Conservation (phyloP, 371 early-diverging fungal species). For the Rhizopus microsporus region DNA sequence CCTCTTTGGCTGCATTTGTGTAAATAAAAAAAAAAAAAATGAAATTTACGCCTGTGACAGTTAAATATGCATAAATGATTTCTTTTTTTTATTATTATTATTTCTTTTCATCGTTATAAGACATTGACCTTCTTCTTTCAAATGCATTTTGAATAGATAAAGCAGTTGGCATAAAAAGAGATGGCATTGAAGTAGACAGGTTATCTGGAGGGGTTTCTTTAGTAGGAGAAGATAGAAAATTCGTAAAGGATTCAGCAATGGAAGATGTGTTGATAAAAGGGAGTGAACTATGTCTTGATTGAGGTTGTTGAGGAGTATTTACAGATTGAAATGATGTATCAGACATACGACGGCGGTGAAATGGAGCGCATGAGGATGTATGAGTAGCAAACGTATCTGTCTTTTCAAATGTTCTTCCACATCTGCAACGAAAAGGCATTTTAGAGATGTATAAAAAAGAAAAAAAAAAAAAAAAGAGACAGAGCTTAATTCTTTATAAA, state of each 20-base stretch:
- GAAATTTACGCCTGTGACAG: too few relatives aligned
- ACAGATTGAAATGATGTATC: conserved; percentile 29
- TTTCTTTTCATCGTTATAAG: conserved; percentile 23
- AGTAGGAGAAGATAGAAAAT: background rate
- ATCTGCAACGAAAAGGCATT: conserved; percentile 59
- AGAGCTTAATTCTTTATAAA: conserved; percentile 8
- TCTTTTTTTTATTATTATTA: too few relatives aligned
- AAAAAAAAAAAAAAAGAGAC: conserved; percentile 15
- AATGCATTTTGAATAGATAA: conserved; percentile 52
- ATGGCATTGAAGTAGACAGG: conserved; percentile 4
- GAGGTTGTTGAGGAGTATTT: conserved; percentile 14
- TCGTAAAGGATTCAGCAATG: conserved; percentile 1
- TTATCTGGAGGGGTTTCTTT: background rate
- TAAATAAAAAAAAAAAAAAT: too few relatives aligned
- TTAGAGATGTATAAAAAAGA: conserved; percentile 19
- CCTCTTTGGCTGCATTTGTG: too few relatives aligned
- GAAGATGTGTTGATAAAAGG: conserved; percentile 27
- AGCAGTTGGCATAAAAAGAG: conserved; percentile 49
- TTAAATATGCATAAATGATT: too few relatives aligned
- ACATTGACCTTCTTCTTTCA: conserved; percentile 55
- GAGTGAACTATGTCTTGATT: conserved; percentile 22
- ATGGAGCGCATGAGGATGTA: conserved; percentile 51
- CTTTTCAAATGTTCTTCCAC: conserved; percentile 59
- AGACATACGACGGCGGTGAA: conserved; percentile 50
- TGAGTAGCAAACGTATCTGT: conserved; percentile 53